Evolutionary conservation across 805 yeast genomes (phyloP).

Genomic region (Saccharomycopsis lassenensis): DNA sequence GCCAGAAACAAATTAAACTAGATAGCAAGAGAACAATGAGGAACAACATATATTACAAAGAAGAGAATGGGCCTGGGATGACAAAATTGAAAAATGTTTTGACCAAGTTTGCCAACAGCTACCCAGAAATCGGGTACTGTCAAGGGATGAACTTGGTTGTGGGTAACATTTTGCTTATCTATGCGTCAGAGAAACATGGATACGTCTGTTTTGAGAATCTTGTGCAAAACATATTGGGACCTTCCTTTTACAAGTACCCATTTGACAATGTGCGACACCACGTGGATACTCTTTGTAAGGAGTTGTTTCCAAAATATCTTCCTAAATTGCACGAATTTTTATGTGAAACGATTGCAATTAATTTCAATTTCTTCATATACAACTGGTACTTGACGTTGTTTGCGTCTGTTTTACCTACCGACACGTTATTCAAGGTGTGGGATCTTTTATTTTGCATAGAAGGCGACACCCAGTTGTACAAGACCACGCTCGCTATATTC

Average conservation of each 20-base stretch:
- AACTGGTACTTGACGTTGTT: conserved; percentile 50
- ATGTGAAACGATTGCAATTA: conserved; percentile 26
- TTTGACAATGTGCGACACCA: conserved; percentile 30
- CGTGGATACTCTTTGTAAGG: conserved; percentile 27
- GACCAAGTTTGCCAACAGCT: conserved; percentile 37
- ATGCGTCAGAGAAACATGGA: conserved; percentile 37
- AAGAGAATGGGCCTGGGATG: conserved; percentile 44
- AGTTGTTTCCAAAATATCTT: conserved; percentile 25
- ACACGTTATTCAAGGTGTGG: conserved; percentile 40
- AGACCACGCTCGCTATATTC: conserved; percentile 28
- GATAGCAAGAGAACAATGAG: conserved; percentile 49
- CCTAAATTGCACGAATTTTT: conserved; percentile 33
- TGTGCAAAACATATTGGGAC: conserved; percentile 38
- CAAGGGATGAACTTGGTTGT: conserved; percentile 56
- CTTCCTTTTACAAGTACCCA: conserved; percentile 29
- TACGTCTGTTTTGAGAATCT: conserved; percentile 43
- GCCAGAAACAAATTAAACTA: conserved; percentile 36
- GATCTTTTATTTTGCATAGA: conserved; percentile 34
- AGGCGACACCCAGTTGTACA: conserved; percentile 29
- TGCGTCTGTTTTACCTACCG: conserved; percentile 40
- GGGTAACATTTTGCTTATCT: conserved; percentile 37
- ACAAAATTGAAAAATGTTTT: conserved; percentile 35
- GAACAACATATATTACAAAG: conserved; percentile 38
- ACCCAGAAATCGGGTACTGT: conserved; percentile 41
- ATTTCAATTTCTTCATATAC: conserved; percentile 38